Percentiles rank a stretch among this genome's conserved stretches.
Evolutionary conservation across 768 basidiomycete genomes (phyloP).

Genomic region (Russula brevipes): DNA sequence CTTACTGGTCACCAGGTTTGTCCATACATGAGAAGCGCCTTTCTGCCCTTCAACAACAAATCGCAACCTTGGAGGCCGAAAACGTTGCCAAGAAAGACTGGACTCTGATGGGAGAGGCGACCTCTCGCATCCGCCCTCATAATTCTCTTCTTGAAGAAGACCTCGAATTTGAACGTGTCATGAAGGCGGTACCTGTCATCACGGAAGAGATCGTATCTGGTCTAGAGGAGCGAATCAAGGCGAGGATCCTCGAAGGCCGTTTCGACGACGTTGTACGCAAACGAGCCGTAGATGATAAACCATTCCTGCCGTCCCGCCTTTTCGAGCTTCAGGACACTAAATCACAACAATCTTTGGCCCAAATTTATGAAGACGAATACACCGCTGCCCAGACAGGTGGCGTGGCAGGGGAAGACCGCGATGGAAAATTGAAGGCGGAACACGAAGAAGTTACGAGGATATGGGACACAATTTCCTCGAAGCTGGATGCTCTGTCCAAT

Average conservation of each 20-base stretch:
- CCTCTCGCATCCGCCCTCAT: conserved; percentile 74
- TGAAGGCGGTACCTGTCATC: conserved; percentile 81
- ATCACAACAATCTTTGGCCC: conserved; percentile 82
- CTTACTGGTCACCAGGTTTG: conserved; percentile 41
- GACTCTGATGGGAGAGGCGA: conserved; percentile 89
- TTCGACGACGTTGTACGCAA: conserved; percentile 93
- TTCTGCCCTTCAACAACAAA: conserved; percentile 68
- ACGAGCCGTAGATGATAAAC: conserved; percentile 70
- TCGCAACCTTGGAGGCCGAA: conserved; percentile 73
- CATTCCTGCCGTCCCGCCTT: conserved; percentile 85
- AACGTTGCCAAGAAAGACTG: conserved; percentile 89
- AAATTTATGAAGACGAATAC: conserved; percentile 95
- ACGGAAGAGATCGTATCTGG: conserved; percentile 81
- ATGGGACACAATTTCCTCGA: conserved; percentile 83
- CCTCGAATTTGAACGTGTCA: conserved; percentile 87
- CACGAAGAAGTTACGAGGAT: conserved; percentile 78
- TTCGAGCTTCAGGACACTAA: conserved; percentile 88
- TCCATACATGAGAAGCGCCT: conserved; percentile 80
- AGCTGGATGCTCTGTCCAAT: conserved; percentile 91
- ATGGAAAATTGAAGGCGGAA: conserved; percentile 83
- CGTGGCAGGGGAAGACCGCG: conserved; percentile 62
- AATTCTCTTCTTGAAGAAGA: conserved; percentile 92
- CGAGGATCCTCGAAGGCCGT: conserved; percentile 72
- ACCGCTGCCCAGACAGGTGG: conserved; percentile 58
- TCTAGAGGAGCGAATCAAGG: conserved; percentile 88